Conservation (phyloP, 148 eudicot species). For the Rhododendron ferrugineum region DNA sequence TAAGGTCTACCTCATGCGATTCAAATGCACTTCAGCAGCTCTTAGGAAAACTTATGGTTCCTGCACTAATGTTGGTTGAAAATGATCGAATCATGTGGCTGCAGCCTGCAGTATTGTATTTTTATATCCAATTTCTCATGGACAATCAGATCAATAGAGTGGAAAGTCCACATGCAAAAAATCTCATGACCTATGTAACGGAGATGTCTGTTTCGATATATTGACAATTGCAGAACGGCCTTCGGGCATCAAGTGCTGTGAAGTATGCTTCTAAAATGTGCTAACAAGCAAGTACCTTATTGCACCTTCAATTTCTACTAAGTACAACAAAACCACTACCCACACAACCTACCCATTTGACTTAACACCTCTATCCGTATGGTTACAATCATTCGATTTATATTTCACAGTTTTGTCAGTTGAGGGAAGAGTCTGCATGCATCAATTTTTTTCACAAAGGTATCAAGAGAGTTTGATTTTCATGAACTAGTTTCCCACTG, state of each 20-base stretch:
- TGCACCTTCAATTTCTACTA: neutral
- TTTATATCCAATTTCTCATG: neutral
- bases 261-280: slow-evolving; percentile 55
- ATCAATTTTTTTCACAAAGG: neutral
- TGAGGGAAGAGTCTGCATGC: no score
- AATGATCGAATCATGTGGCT: slow-evolving; percentile 16
- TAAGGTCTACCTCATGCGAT: slow-evolving; percentile 53
- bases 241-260: slow-evolving; percentile 49
- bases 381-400: no score
- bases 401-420: no score
- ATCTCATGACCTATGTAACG: slow-evolving; percentile 76
- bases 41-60: slow-evolving; percentile 84
- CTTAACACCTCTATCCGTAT: neutral
- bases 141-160: neutral
- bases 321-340: neutral
- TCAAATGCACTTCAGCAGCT: slow-evolving; percentile 54
- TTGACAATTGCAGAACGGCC: slow-evolving; percentile 79
- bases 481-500: neutral
- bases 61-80: slow-evolving; percentile 76
- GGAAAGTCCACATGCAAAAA: slow-evolving; percentile 47
- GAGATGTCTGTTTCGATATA: slow-evolving; percentile 51
- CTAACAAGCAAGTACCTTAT: slow-evolving; percentile 22
- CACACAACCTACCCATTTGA: neutral
- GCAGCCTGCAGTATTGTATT: neutral
- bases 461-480: neutral